Conservation (phyloP, 2,329 filamentous ascomycete genomes). For the Epichloe baconii region DNA sequence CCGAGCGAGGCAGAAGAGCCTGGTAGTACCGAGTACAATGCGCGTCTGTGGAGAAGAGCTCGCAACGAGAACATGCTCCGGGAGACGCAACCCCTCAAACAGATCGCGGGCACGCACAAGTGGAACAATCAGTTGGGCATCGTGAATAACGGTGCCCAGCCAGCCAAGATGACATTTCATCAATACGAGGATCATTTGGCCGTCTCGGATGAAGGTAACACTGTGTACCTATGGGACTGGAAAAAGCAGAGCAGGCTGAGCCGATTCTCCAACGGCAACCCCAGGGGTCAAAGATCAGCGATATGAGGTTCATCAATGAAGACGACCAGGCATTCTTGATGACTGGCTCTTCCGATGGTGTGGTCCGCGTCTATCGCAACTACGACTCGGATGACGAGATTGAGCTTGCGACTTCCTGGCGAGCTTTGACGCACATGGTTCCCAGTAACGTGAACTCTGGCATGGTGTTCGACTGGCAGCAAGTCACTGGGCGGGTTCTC, state of each 20-base stretch:
- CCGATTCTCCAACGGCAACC: conserved; percentile 90
- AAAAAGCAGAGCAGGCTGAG: conserved; percentile 60
- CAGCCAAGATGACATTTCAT: conserved; percentile 88
- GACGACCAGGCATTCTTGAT: conserved; percentile 91
- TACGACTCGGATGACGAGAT: conserved; percentile 69
- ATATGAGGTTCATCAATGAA: conserved; percentile 96
- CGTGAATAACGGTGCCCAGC: conserved; percentile 81
- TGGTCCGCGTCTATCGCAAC: conserved; percentile 83
- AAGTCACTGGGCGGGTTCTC: conserved; percentile 88
- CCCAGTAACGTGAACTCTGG: conserved; percentile 90
- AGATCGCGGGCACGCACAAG: conserved; percentile 67
- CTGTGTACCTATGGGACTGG: conserved; percentile 89
- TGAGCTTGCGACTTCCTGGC: conserved; percentile 81
- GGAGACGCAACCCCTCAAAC: conserved; percentile 88
- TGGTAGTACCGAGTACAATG: conserved; percentile 91
- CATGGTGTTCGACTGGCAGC: conserved; percentile 97
- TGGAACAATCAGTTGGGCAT: conserved; percentile 79
- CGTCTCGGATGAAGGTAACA: conserved; percentile 86
- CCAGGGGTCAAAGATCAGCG: conserved; percentile 76
- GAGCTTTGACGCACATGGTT: conserved; percentile 84
- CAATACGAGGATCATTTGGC: conserved; percentile 95
- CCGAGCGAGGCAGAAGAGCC: conserved; percentile 91
- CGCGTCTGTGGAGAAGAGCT: conserved; percentile 80
- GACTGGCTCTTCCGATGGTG: conserved; percentile 89
- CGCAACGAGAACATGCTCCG: conserved; percentile 87